Evolutionary conservation across 2,329 filamentous ascomycete genomes (phyloP).

Genomic region (Fusarium gaditjirri): DNA sequence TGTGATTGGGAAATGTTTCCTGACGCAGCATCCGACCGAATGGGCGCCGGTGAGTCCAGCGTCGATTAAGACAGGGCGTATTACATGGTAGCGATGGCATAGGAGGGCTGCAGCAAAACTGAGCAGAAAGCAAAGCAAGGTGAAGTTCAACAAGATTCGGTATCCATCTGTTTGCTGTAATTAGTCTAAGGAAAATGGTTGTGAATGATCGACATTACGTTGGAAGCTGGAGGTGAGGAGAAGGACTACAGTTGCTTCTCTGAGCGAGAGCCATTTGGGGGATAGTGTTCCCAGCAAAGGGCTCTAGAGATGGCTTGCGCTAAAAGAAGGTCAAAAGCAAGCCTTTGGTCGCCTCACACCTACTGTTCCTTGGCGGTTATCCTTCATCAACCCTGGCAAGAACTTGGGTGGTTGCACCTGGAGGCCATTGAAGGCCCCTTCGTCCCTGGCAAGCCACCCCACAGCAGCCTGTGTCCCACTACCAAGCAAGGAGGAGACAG

Average conservation of each 20-base stretch:
- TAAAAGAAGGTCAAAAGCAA: constrained; percentile 20
- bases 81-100: constrained; percentile 1
- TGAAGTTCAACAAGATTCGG: constrained; percentile 16
- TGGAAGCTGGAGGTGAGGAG: constrained; percentile 18
- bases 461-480: constrained; percentile 20
- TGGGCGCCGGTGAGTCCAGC: not conserved
- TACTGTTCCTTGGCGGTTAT: constrained; percentile 22
- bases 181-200: not conserved
- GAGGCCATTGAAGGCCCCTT: constrained; percentile 6
- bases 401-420: constrained; percentile 25
- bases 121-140: constrained; percentile 6
- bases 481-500: not conserved
- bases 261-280: constrained; percentile 12
- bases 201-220: constrained; percentile 32
- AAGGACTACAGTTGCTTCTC: constrained; percentile 8
- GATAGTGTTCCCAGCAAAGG: constrained; percentile 1
- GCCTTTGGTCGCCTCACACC: constrained; percentile 10
- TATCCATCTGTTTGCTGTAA: not conserved
- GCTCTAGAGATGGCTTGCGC: constrained; percentile 18
- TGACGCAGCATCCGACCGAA: not conserved
- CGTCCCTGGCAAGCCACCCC: constrained; percentile 29
- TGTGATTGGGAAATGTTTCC: not conserved
- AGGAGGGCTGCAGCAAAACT: constrained; percentile 5
- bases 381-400: constrained; percentile 15
- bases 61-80: constrained; percentile 3